These are phyloP conservation scores for Lecanicillium sp. DNA, from an alignment of 2,329 filamentous ascomycete genomes.

Conservation along the genomic window DNA sequence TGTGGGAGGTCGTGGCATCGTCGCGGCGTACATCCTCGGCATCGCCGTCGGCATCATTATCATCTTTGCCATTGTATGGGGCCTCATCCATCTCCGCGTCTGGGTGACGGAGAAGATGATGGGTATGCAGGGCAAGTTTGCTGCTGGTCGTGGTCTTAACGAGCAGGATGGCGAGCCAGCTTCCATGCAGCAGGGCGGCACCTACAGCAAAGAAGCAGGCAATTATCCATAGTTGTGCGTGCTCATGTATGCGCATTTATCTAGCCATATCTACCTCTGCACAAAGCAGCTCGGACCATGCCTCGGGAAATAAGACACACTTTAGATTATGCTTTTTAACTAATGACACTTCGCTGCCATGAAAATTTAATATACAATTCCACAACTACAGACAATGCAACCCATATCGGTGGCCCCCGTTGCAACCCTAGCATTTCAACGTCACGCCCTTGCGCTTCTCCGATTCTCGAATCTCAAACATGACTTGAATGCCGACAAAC, in stretches of 20 bases:
- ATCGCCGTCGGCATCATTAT: conserved; percentile 48
- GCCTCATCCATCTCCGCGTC: conserved; percentile 43
- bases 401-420: neutral
- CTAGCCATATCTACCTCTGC: too few species aligned
- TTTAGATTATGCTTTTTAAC: too few species aligned
- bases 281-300: too few species aligned
- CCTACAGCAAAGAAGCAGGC: too few species aligned
- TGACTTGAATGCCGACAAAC: conserved; percentile 83
- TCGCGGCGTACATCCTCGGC: conserved; percentile 53
- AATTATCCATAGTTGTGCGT: too few species aligned
- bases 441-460: conserved; percentile 78
- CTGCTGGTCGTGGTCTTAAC: conserved; percentile 17
- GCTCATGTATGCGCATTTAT: too few species aligned
- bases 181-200: too few species aligned
- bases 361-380: conserved; percentile 8
- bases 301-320: too few species aligned
- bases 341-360: too few species aligned
- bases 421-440: conserved; percentile 64
- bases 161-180: neutral
- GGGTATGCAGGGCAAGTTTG: conserved; percentile 38
- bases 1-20: conserved; percentile 37
- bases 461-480: conserved; percentile 89
- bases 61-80: conserved; percentile 47
- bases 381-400: neutral
- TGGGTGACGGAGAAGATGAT: conserved; percentile 44